Conservation (phyloP, 1,284 basidiomycete genomes). For the Cryptococcus amylolentus region DNA sequence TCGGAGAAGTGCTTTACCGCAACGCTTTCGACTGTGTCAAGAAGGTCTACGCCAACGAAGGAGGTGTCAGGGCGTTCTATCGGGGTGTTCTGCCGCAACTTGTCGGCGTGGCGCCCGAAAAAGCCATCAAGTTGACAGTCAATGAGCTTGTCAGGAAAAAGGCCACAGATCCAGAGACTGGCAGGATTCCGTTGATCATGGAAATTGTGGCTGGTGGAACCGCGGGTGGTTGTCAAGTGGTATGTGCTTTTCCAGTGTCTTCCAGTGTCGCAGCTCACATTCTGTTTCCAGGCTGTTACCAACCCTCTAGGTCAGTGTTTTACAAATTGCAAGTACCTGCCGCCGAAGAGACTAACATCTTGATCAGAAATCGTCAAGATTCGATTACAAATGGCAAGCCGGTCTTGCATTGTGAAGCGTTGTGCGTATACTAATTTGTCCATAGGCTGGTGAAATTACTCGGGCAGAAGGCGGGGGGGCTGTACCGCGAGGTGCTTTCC, state of each 20-base stretch:
- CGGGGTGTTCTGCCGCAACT: constrained; percentile 93
- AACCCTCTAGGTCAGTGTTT: constrained; percentile 81
- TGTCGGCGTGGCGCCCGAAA: constrained; percentile 96
- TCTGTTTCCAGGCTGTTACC: constrained; percentile 70
- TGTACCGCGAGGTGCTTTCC: constrained; percentile 75
- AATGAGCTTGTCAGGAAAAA: constrained; percentile 86
- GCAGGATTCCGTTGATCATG: constrained; percentile 79
- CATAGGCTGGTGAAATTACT: constrained; percentile 73
- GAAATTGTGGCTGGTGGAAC: constrained; percentile 87
- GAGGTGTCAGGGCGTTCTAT: constrained; percentile 86
- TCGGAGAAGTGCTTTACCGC: constrained; percentile 89
- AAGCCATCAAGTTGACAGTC: constrained; percentile 69
- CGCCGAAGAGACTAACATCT: background rate
- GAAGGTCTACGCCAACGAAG: constrained; percentile 94
- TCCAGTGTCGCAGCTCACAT: background rate
- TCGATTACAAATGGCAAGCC: constrained; percentile 79
- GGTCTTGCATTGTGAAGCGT: background rate
- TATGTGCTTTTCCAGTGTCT: constrained; percentile 52
- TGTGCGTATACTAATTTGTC: background rate
- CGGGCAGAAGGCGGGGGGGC: constrained; percentile 67
- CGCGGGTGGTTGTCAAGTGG: constrained; percentile 96
- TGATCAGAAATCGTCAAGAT: constrained; percentile 70
- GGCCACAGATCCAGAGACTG: constrained; percentile 89
- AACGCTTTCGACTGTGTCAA: constrained; percentile 90
- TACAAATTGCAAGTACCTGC: too few relatives aligned